Percentiles rank a stretch among this genome's conserved stretches.
These are phyloP conservation scores for Endocalyx cinctus DNA, from an alignment of 2,329 filamentous ascomycete genomes.

Conservation along the genomic window DNA sequence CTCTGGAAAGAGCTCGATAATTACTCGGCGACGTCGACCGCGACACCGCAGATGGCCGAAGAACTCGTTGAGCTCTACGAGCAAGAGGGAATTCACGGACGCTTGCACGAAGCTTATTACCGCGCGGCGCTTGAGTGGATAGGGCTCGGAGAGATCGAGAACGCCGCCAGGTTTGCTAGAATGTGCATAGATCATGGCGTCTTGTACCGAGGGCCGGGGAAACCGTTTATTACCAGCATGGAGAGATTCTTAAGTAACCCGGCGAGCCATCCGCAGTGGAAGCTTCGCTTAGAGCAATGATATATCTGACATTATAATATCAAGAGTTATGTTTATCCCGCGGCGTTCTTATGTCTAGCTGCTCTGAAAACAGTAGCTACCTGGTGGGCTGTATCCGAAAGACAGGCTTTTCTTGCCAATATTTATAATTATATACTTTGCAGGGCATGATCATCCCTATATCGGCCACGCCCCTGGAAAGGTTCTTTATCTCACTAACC, in stretches of 20 bases:
- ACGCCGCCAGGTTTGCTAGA: conserved; percentile 28
- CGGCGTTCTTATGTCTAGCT: too few species aligned
- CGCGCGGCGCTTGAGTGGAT: conserved; percentile 36
- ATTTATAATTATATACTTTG: too few species aligned
- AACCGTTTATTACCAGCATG: conserved; percentile 32
- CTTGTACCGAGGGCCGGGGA: conserved; percentile 26
- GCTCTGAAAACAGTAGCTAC: too few species aligned
- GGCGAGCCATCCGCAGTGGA: conserved; percentile 21
- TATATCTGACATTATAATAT: too few species aligned
- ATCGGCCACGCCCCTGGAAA: too few species aligned
- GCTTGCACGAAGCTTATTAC: conserved; percentile 32
- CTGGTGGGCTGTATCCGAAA: too few species aligned
- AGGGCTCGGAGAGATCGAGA: conserved; percentile 26
- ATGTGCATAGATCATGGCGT: conserved; percentile 21
- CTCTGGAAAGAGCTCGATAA: conserved; percentile 30
- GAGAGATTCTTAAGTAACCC: conserved; percentile 25
- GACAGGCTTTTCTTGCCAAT: too few species aligned
- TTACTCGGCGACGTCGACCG: conserved; percentile 23
- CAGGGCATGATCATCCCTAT: too few species aligned
- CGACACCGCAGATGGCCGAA: conserved; percentile 31
- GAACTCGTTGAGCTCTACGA: conserved; percentile 32
- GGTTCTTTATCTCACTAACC: too few species aligned
- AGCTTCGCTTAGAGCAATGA: too few species aligned
- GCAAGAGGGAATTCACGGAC: conserved; percentile 27
- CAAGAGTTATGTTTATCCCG: too few species aligned